Percentiles rank a stretch among this genome's conserved stretches.
These are phyloP conservation scores for Ophiostoma australiae DNA, from an alignment of 2,329 filamentous ascomycete species.

Conservation along the genomic window DNA sequence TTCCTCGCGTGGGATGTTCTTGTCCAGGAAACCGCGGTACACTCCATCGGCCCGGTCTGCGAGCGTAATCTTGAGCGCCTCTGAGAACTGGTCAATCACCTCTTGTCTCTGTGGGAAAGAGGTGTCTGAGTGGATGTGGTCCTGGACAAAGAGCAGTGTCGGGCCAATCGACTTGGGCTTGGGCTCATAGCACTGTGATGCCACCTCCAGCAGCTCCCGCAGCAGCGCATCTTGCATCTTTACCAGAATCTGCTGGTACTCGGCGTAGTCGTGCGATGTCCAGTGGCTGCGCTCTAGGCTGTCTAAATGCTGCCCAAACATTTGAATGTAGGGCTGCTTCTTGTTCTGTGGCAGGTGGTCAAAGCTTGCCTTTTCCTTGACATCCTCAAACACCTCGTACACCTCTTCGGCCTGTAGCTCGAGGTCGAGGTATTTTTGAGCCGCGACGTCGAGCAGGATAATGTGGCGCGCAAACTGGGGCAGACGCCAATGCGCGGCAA, in stretches of 20 bases:
- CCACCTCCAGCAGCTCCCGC: conserved; percentile 72
- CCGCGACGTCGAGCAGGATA: conserved; percentile 75
- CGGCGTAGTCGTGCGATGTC: conserved; percentile 63
- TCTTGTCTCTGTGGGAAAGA: conserved; percentile 67
- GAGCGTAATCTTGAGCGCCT: conserved; percentile 67
- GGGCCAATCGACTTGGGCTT: conserved; percentile 73
- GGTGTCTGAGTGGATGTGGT: conserved; percentile 74
- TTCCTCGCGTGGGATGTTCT: conserved; percentile 72
- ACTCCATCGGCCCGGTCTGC: conserved; percentile 69
- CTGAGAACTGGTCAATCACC: conserved; percentile 66
- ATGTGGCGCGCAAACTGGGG: conserved; percentile 76
- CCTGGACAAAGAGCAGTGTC: conserved; percentile 70
- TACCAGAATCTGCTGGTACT: conserved; percentile 70
- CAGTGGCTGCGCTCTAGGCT: conserved; percentile 58
- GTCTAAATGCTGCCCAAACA: conserved; percentile 46
- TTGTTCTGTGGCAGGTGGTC: conserved; percentile 59
- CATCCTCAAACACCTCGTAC: conserved; percentile 74
- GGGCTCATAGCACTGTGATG: conserved; percentile 85
- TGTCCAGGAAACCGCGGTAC: conserved; percentile 73
- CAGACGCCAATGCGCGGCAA: conserved; percentile 83
- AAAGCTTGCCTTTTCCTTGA: conserved; percentile 53
- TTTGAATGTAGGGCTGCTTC: conserved; percentile 53
- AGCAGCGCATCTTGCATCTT: conserved; percentile 75
- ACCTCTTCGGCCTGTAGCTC: conserved; percentile 77
- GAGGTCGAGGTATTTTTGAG: conserved; percentile 78